These are phyloP conservation scores for Pichia pseudocactophila DNA, from an alignment of 805 yeast species.

Conservation along the genomic window DNA sequence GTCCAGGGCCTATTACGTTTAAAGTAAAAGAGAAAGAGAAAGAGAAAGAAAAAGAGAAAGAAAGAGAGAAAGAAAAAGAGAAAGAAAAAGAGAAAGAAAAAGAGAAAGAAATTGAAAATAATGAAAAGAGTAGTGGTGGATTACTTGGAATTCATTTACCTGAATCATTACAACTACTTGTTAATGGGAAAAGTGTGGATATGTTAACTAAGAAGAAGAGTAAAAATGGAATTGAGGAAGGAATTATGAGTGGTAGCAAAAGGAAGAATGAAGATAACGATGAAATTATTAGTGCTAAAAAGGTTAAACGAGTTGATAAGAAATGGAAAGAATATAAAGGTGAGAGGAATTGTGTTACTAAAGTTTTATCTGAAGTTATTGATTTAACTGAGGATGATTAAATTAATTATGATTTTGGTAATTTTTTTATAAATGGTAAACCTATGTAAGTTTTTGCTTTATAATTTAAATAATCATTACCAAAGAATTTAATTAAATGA, in stretches of 20 bases:
- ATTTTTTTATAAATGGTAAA: slow-evolving; percentile 71
- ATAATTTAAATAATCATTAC: slow-evolving; percentile 52
- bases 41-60: not conserved
- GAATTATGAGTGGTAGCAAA: not conserved
- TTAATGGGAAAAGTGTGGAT: not conserved
- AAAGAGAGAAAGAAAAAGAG: not conserved
- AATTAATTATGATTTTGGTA: too few relatives aligned
- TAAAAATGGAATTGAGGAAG: not conserved
- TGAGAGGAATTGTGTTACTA: not conserved
- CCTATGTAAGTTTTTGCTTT: slow-evolving; percentile 39
- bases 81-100: too few relatives aligned
- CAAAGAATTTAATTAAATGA: slow-evolving; percentile 60
- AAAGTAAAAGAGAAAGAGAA: not conserved
- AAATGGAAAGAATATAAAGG: not conserved
- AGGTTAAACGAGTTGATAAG: too few relatives aligned
- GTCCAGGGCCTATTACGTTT: not conserved
- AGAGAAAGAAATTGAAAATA: too few relatives aligned
- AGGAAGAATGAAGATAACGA: too few relatives aligned
- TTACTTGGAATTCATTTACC: slow-evolving; percentile 5
- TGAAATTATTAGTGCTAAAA: too few relatives aligned
- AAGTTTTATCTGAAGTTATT: slow-evolving; percentile 15
- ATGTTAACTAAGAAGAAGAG: not conserved
- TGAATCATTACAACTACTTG: not conserved
- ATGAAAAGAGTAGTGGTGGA: slow-evolving; percentile 2
- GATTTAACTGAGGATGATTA: slow-evolving; percentile 18